Base-by-base conservation (phyloP, 129 eudicot species). In the Apium graveolens region DNA sequence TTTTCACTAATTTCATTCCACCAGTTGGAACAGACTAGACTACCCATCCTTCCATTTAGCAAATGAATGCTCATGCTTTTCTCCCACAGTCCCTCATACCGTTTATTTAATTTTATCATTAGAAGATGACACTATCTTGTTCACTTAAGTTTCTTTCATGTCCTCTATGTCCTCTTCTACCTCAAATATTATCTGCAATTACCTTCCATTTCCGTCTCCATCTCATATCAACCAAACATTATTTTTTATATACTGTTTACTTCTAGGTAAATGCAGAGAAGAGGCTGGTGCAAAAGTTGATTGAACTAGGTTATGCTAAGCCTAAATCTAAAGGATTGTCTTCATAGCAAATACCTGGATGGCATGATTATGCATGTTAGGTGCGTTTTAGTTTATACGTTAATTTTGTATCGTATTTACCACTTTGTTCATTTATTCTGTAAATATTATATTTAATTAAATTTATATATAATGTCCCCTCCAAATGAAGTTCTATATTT, bases 221-320 rank as follows among this genome's bases (percentile, higher is more conserved):
- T n/a, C n/a, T n/a, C n/a, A n/a, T n/a, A n/a, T n/a, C n/a, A n/a
- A n/a, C n/a, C n/a, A n/a, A n/a, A n/a, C n/a, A n/a, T n/a, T n/a
- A 10, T 66, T 32, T 3, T 32, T 18, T 70, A 6, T n/a, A 60
- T 60, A 3, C 27, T 34, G 43, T 34, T 43, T 71, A 27, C 5
- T 55, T 86, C 38, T 75, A 95, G 98, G 96, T 86, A 31, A 83
- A 75, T 70, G 97, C 87, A 38, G 97, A 95, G 83, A 92, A 87
- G 84, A 90, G 78, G 87, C 86, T 95, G 85, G 80, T 90, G 77
- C 90, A 90, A 76, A 95, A 92, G 91, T 88, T 95, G 62, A 88
- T 79, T 51, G 79, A 81, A 57, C 91, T 95, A 16, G 97, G 99
- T 48, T 95, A 92, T 89, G 83, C 92, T 81, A 90, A 79, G 85